These are phyloP conservation scores for Leishmania arabica DNA, from an alignment of 208 protist species.

Conservation along the genomic window DNA sequence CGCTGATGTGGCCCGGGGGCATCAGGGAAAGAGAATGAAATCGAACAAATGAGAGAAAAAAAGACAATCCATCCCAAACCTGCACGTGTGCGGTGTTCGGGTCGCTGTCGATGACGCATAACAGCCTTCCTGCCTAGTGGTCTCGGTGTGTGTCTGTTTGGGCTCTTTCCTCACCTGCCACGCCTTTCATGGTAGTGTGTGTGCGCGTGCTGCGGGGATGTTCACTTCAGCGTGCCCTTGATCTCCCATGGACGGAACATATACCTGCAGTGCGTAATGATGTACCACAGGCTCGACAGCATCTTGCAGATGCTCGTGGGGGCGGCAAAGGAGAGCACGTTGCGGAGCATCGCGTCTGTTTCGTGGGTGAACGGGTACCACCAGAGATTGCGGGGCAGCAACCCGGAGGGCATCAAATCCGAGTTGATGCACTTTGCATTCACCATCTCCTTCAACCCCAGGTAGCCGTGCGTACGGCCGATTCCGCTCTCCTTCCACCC, in stretches of 20 bases:
- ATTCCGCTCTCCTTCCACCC: conserved; percentile 90
- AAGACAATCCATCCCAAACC: background rate
- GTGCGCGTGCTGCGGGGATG: too few relatives aligned
- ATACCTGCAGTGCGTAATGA: conserved; percentile 35
- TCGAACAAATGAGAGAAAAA: conserved; percentile 5
- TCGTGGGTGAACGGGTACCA: conserved; percentile 70
- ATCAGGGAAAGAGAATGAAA: background rate
- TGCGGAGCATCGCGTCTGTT: conserved; percentile 40
- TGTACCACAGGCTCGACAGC: conserved; percentile 26
- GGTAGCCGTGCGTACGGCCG: conserved; percentile 80
- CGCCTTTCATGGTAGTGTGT: background rate
- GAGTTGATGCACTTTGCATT: conserved; percentile 86
- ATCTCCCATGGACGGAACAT: conserved; percentile 72
- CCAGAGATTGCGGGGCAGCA: conserved; percentile 67
- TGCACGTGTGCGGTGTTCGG: background rate
- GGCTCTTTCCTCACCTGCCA: background rate
- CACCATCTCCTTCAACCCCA: conserved; percentile 83
- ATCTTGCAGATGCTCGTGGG: conserved; percentile 34
- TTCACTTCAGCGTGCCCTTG: conserved; percentile 25
- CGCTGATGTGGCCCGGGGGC: background rate
- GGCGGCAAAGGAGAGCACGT: conserved; percentile 38
- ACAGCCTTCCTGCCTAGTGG: background rate
- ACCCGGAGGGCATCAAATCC: conserved; percentile 39
- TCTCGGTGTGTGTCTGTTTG: background rate
- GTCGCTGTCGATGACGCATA: background rate